Percentiles rank a stretch among this genome's conserved stretches.
These are phyloP conservation scores for Euphorbia schlechtendalii DNA, from an alignment of 441 rosid genomes.

Conservation along the genomic window DNA sequence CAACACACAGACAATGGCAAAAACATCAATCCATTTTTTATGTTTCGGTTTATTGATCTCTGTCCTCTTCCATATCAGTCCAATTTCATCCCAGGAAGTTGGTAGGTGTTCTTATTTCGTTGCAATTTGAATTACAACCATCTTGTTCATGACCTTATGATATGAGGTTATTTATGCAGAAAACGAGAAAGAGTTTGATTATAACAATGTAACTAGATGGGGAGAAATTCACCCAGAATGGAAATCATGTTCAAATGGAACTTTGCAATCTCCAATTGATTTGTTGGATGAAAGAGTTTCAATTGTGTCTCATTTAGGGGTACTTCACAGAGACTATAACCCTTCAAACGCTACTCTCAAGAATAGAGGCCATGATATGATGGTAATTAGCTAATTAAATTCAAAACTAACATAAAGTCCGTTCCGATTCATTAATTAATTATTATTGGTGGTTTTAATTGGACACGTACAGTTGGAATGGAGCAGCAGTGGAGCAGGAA, in stretches of 20 bases:
- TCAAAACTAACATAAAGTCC: too few species aligned
- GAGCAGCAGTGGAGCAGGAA: conserved; percentile 45
- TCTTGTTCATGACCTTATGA: neutral
- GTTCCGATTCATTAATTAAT: too few species aligned
- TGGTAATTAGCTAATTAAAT: conserved; percentile 33
- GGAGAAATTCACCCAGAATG: conserved; percentile 63
- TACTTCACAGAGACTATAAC: conserved; percentile 42
- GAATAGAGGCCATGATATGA: conserved; percentile 83
- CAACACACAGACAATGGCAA: conserved; percentile 22
- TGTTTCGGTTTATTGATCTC: conserved; percentile 19
- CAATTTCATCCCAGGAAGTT: conserved; percentile 32
- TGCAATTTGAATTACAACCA: neutral
- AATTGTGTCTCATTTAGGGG: conserved; percentile 43
- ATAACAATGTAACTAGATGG: conserved; percentile 38
- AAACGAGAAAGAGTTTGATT: conserved; percentile 56
- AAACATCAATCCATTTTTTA: conserved; percentile 14
- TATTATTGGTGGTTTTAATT: too few species aligned
- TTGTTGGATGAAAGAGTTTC: conserved; percentile 45
- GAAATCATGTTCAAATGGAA: conserved; percentile 56
- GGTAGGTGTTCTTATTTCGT: conserved; percentile 22
- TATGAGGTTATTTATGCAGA: conserved; percentile 26
- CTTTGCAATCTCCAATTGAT: conserved; percentile 78
- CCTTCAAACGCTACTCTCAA: conserved; percentile 53
- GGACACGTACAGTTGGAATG: conserved; percentile 43
- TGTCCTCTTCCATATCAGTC: conserved; percentile 15